Conservation (phyloP, 495 filamentous ascomycete species). For the Tuber indicum region DNA sequence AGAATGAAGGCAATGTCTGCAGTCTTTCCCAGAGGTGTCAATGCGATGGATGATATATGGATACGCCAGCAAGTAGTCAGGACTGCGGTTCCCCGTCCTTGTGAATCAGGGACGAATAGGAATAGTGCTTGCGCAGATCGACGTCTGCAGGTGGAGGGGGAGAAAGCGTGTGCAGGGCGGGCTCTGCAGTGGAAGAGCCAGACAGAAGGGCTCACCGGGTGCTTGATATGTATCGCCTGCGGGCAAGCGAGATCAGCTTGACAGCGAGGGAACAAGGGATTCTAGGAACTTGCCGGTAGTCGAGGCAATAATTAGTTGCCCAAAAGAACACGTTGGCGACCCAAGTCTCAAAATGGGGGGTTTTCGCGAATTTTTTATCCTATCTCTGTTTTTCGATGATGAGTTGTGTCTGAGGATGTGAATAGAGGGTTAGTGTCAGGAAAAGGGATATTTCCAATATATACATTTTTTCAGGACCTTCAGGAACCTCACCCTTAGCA, state of each 20-base stretch:
- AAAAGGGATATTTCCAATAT: not conserved
- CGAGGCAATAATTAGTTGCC: not conserved
- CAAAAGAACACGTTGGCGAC: not conserved
- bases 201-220: not conserved
- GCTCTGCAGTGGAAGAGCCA: not conserved
- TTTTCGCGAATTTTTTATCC: not conserved
- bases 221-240: not conserved
- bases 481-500: not conserved
- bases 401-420: not conserved
- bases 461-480: not conserved
- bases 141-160: not conserved
- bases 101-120: slow-evolving; percentile 1
- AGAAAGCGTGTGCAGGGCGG: not conserved
- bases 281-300: not conserved
- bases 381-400: not conserved
- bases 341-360: not conserved
- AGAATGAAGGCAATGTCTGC: not conserved
- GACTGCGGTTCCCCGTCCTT: not conserved
- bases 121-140: not conserved
- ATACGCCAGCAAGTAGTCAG: not conserved
- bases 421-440: not conserved
- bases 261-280: not conserved
- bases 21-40: not conserved
- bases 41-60: not conserved
- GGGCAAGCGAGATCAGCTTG: slow-evolving; percentile 2